phyloP scores from a whole-genome alignment of 768 basidiomycete species.

The Leccinum incarnatum region DNA sequence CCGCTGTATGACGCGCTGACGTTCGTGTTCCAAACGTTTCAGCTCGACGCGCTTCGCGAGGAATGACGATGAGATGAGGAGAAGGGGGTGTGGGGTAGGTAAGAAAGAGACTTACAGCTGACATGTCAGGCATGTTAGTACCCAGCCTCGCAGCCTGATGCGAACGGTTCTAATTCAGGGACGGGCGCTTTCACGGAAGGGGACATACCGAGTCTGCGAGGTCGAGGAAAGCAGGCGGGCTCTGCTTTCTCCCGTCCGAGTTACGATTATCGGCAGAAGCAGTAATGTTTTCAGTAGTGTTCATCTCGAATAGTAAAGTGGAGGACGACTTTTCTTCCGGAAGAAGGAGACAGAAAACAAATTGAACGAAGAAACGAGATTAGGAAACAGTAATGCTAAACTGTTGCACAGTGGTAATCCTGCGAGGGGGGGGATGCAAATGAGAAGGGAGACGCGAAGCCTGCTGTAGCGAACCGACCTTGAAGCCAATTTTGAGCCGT shows the following conservation, averaged over 20 bases:
- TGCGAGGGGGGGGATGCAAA: conserved; percentile 28
- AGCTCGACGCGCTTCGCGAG: conserved; percentile 73
- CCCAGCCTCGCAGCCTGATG: conserved; percentile 76
- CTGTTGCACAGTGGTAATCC: conserved; percentile 62
- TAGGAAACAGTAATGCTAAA: conserved; percentile 54
- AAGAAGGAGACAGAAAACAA: conserved; percentile 52
- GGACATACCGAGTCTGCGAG: conserved; percentile 85
- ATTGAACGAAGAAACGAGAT: conserved; percentile 47
- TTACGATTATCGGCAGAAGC: conserved; percentile 69
- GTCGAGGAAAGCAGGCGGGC: conserved; percentile 90
- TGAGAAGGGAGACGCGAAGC: conserved; percentile 24
- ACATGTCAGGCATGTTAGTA: conserved; percentile 83
- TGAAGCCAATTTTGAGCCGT: conserved; percentile 73
- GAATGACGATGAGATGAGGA: conserved; percentile 7
- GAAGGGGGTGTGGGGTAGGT: not conserved
- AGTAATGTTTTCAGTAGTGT: conserved; percentile 67
- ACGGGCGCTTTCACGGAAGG: conserved; percentile 9
- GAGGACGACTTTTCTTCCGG: conserved; percentile 50
- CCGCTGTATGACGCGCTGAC: conserved; percentile 82
- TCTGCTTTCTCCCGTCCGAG: conserved; percentile 75
- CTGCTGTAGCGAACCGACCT: conserved; percentile 40
- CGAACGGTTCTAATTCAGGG: conserved; percentile 4
- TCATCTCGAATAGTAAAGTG: conserved; percentile 58
- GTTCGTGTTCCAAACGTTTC: conserved; percentile 84
- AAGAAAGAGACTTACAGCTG: conserved; percentile 58